Evolutionary conservation across 768 basidiomycete species (phyloP), one percentile per base, ranked within the genome.

Genomic region (Rhizopogon vesiculosus): DNA sequence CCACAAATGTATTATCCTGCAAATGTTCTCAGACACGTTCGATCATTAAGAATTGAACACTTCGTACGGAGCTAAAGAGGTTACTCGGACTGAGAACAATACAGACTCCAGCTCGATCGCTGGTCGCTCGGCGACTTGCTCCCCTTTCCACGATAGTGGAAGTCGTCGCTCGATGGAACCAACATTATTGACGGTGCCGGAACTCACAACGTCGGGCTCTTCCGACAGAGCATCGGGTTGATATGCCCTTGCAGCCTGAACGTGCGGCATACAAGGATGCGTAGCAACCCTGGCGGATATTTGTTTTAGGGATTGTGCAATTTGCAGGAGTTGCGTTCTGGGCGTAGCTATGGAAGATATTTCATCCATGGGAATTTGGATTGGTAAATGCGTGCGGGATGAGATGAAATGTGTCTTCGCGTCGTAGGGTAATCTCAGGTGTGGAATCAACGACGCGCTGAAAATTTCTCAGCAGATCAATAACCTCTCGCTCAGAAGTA

Each of bases 211-310:
- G 15, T 38, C 33, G 16, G 48, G 15, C 16, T 9, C 15, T 25
- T 49, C 48, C 3, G 35, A 10, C 35, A 49, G 22, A 1, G 48
- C 33, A 16, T 49, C 15, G 35, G 35, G 19, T 25, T 49, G 35
- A 49, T 49, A 49, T 2, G 48, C 48, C 22, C 48, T 49, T 49
- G 48, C 48, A 49, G 35, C 48, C 35, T 49, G 48, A 2, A 49
- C 16, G 15, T 49, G 48, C 5, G 48, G 48, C 15, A 49, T 25
- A 38, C 48, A 49, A 22, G 35, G 48, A 49, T 49, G 48, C 22
- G 8, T 38, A 16, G 48, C 15, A 16, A 49, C 38, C 35, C 19
- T 49, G 1, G 33, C 1, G 9, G 22, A 38, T 49, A 9, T 38
- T 38, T 49, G 15, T 28, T 38, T 9, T 38, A 49, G 19, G 33